Evolutionary conservation across 768 basidiomycete genomes (phyloP).

Genomic region (Suillus decipiens): DNA sequence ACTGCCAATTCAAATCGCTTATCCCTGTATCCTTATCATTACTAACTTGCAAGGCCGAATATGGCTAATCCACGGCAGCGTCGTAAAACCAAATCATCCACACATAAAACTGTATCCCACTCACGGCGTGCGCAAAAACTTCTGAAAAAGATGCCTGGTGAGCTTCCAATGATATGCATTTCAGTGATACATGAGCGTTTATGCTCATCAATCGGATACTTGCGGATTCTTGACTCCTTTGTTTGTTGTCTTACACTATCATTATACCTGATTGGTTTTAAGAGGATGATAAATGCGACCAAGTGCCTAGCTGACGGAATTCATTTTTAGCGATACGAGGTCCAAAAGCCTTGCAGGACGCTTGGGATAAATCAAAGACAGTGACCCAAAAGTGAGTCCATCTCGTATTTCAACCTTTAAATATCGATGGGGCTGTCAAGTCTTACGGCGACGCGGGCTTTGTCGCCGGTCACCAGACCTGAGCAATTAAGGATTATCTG

Average conservation of each 20-base stretch:
- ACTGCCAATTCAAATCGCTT: conserved; percentile 2
- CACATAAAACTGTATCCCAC: conserved; percentile 73
- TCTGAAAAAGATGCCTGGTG: conserved; percentile 77
- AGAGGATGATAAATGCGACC: background rate
- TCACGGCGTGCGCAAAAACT: conserved; percentile 74
- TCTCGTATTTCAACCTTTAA: background rate
- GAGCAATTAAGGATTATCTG: background rate
- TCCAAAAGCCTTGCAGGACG: conserved; percentile 76
- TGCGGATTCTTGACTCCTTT: background rate
- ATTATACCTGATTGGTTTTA: conserved; percentile 11
- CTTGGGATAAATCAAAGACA: conserved; percentile 88
- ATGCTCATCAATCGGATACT: background rate
- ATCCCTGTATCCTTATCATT: background rate
- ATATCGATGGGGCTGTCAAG: background rate
- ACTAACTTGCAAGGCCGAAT: background rate
- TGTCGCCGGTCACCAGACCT: background rate
- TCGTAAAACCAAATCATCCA: conserved; percentile 77
- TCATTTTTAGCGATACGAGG: conserved; percentile 66
- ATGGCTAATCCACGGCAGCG: conserved; percentile 98
- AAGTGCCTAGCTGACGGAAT: background rate
- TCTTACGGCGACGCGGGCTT: background rate
- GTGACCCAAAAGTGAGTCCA: conserved; percentile 84
- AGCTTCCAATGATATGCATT: conserved; percentile 23
- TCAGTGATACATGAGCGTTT: background rate
- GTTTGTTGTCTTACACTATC: background rate